Evolutionary conservation across 2,329 filamentous ascomycete genomes (phyloP).

Genomic region (Lachnellula occidentalis): DNA sequence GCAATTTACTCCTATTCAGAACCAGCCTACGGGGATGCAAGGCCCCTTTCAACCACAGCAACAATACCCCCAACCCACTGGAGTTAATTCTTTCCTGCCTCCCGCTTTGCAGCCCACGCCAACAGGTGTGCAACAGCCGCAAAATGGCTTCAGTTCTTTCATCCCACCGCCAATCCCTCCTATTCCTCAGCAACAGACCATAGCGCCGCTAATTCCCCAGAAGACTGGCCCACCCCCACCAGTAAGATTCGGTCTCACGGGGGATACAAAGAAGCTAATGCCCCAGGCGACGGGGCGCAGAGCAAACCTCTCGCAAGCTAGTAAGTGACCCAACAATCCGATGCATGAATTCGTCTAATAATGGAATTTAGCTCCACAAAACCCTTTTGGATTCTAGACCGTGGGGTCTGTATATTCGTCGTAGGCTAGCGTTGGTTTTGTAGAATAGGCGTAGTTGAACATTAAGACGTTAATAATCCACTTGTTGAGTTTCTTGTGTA

Average conservation of each 20-base stretch:
- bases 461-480: constrained; percentile 24
- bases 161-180: constrained; percentile 41
- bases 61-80: constrained; percentile 34
- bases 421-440: constrained; percentile 19
- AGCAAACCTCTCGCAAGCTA: constrained; percentile 90
- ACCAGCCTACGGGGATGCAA: constrained; percentile 44
- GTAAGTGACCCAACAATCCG: constrained; percentile 57
- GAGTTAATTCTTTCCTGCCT: constrained; percentile 54
- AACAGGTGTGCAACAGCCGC: constrained; percentile 48
- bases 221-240: constrained; percentile 82
- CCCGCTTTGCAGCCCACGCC: constrained; percentile 55
- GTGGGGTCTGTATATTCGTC: constrained; percentile 20
- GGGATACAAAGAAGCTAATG: constrained; percentile 67
- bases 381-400: constrained; percentile 62
- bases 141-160: constrained; percentile 43
- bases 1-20: constrained; percentile 45
- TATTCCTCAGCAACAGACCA: constrained; percentile 51
- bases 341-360: constrained; percentile 6
- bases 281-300: constrained; percentile 83
- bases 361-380: constrained; percentile 52
- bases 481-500: background rate
- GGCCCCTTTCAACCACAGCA: constrained; percentile 37
- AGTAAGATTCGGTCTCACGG: constrained; percentile 78
- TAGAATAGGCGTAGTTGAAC: constrained; percentile 27
- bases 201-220: constrained; percentile 64